Evolutionary conservation across 352 stramenopile genomes (phyloP).

Genomic region (Phytopythium ostracodes): DNA sequence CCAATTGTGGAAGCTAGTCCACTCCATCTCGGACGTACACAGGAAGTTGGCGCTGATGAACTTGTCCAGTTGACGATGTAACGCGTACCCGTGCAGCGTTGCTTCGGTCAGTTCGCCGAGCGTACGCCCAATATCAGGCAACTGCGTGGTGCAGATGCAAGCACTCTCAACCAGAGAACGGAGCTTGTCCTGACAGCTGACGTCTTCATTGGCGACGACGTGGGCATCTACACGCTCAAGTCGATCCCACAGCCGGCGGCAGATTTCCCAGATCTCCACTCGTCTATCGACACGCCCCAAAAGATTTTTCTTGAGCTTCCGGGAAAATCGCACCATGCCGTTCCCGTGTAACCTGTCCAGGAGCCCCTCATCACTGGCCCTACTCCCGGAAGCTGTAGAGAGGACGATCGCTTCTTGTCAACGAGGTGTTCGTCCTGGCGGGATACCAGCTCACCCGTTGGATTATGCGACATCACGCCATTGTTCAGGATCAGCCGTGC

Average conservation of each 20-base stretch:
- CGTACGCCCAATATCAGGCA: not conserved
- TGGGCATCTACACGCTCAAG: not conserved
- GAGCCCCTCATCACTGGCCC: not conserved
- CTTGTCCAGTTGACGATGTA: constrained; percentile 3
- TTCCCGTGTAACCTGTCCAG: not conserved
- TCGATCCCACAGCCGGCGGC: constrained; percentile 1
- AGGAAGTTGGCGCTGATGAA: not conserved
- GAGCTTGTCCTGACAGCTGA: not conserved
- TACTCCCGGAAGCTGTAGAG: not conserved
- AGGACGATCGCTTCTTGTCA: not conserved
- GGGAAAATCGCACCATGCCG: not conserved
- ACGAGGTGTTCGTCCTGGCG: not conserved
- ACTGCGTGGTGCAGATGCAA: not conserved
- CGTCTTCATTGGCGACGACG: not conserved
- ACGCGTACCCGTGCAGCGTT: not conserved
- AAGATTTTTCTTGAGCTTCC: not conserved
- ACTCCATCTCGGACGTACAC: not conserved
- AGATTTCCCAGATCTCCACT: not conserved
- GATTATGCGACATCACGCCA: not conserved
- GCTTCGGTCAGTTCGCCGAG: not conserved
- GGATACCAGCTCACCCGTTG: not conserved
- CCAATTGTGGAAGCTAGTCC: not conserved
- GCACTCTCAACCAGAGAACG: not conserved
- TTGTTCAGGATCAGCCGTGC: not conserved
- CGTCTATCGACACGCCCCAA: not conserved